These are phyloP conservation scores for Flaveria trinervia DNA, from an alignment of 129 eudicot genomes.

Conservation along the genomic window DNA sequence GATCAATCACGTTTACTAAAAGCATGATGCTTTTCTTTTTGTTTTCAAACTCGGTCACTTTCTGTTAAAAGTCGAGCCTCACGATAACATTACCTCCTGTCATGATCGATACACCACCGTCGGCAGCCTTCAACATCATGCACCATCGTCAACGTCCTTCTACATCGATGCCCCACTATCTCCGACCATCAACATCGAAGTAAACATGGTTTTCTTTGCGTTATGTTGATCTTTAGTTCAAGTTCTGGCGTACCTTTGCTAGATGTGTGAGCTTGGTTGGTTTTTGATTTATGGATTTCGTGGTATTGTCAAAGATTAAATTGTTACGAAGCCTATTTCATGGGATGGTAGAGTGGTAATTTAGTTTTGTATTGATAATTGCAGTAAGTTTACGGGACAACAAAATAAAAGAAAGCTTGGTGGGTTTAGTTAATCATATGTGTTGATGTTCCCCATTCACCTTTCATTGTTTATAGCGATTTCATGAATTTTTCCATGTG, in stretches of 20 bases:
- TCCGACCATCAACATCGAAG: neutral
- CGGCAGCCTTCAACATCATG: neutral
- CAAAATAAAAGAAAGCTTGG: too few species aligned
- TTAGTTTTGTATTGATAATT: too few species aligned
- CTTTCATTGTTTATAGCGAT: too few species aligned
- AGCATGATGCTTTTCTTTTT: slow-evolving; percentile 1
- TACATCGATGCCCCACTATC: neutral
- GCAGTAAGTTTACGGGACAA: too few species aligned
- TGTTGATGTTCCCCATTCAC: too few species aligned
- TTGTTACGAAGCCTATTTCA: too few species aligned
- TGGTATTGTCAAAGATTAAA: too few species aligned
- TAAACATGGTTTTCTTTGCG: neutral
- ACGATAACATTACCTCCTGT: neutral
- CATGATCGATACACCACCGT: neutral
- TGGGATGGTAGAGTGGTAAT: too few species aligned
- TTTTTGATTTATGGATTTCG: neutral
- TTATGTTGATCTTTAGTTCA: neutral
- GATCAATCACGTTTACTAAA: slow-evolving; percentile 5
- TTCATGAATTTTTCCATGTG: too few species aligned
- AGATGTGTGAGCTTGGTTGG: neutral
- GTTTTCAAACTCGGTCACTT: slow-evolving; percentile 21
- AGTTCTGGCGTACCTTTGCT: neutral
- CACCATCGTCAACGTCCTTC: too few species aligned
- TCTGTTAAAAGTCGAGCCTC: neutral
- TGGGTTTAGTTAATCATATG: too few species aligned